Evolutionary conservation across 192 early-diverging fungal genomes (phyloP).

Genomic region (Bifiguratus adelaidae): DNA sequence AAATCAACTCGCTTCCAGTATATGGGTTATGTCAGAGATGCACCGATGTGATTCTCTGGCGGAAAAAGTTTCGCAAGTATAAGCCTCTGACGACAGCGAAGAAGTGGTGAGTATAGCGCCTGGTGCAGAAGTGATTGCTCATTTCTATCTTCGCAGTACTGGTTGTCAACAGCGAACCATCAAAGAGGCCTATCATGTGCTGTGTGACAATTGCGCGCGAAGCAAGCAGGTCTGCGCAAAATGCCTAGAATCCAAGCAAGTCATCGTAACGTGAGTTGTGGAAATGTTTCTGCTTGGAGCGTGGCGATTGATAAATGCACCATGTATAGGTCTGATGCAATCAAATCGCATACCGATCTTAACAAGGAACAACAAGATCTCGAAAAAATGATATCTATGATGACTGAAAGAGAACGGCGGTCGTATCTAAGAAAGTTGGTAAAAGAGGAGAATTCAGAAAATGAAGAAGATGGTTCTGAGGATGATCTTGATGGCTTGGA

Average conservation of each 20-base stretch:
- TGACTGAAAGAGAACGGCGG: slow-evolving; percentile 79
- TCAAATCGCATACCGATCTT: slow-evolving; percentile 53
- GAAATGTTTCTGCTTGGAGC: not conserved
- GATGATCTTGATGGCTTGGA: slow-evolving; percentile 34
- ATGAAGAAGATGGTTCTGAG: slow-evolving; percentile 55
- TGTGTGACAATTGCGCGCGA: slow-evolving; percentile 79
- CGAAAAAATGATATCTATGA: slow-evolving; percentile 49
- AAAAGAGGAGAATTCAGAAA: slow-evolving; percentile 68
- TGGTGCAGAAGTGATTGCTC: not conserved
- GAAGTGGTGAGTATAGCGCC: slow-evolving; percentile 55
- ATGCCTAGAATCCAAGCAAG: slow-evolving; percentile 63
- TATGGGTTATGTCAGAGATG: slow-evolving; percentile 70
- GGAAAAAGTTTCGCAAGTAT: slow-evolving; percentile 94
- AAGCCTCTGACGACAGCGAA: slow-evolving; percentile 89
- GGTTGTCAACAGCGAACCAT: slow-evolving; percentile 73
- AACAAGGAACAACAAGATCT: slow-evolving; percentile 63
- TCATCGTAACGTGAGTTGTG: slow-evolving; percentile 31
- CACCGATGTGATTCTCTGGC: slow-evolving; percentile 67
- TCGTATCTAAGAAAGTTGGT: slow-evolving; percentile 72
- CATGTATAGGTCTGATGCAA: slow-evolving; percentile 22
- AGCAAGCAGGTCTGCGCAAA: slow-evolving; percentile 85
- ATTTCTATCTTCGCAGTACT: slow-evolving; percentile 7
- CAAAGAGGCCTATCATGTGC: slow-evolving; percentile 89
- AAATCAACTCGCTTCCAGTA: slow-evolving; percentile 67
- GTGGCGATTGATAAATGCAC: not conserved